Evolutionary conservation across 305 asterid genomes (phyloP).

Genomic region (Fraxinus paxiana): DNA sequence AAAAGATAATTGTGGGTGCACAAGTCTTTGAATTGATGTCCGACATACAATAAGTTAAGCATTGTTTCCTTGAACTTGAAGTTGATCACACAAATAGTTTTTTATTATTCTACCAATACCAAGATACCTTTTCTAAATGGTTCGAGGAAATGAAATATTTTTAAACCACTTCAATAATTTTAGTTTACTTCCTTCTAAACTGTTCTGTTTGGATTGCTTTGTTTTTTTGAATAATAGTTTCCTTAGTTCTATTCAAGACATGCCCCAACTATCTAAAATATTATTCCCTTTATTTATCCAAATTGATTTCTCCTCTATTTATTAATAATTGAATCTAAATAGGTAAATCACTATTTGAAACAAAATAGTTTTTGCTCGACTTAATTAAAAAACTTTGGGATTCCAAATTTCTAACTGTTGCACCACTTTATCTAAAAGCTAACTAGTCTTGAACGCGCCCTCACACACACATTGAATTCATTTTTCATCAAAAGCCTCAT

Average conservation of each 20-base stretch:
- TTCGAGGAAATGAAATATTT: not conserved
- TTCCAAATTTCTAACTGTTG: not conserved
- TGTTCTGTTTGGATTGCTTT: not conserved
- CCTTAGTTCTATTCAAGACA: not conserved
- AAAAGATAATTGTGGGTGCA: constrained; percentile 10
- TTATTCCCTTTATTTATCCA: not conserved
- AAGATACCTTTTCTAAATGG: not conserved
- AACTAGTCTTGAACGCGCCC: not conserved
- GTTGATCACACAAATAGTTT: not conserved
- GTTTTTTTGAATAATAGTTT: not conserved
- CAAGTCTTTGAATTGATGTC: not conserved
- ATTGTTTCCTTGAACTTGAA: not conserved
- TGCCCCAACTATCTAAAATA: not conserved
- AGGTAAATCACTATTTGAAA: not conserved
- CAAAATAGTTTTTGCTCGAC: not conserved
- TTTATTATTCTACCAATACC: not conserved
- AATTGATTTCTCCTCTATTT: not conserved
- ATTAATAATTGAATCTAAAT: not conserved
- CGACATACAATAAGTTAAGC: not conserved
- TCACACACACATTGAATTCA: not conserved
- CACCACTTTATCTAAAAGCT: not conserved
- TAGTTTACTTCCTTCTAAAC: not conserved
- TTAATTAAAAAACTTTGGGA: not conserved
- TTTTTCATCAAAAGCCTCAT: not conserved
- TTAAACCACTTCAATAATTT: not conserved